Evolutionary conservation across 1,139 yeast genomes (phyloP).

Genomic region (Debaryomyces robertsiae): DNA sequence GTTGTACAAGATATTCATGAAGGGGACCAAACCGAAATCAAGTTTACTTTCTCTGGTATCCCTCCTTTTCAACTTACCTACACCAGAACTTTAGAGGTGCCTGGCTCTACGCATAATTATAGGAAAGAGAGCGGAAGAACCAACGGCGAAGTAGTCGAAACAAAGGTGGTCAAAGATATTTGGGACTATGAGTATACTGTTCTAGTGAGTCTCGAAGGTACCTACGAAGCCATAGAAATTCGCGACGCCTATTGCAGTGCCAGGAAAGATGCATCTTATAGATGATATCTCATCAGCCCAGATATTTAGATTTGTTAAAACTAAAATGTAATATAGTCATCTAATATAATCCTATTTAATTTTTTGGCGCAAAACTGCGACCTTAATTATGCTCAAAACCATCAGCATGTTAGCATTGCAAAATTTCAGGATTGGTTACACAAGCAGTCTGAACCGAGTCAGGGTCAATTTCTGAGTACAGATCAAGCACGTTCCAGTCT

Average conservation of each 20-base stretch:
- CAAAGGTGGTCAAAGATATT: conserved; percentile 72
- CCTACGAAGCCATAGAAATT: conserved; percentile 87
- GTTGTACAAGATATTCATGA: conserved; percentile 82
- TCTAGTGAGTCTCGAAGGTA: conserved; percentile 84
- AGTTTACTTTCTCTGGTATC: conserved; percentile 65
- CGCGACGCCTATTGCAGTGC: conserved; percentile 80
- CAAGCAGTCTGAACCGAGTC: conserved; percentile 27
- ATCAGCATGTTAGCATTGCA: conserved; percentile 19
- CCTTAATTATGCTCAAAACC: no score
- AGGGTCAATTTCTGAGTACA: conserved; percentile 17
- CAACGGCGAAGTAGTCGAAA: conserved; percentile 59
- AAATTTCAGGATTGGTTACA: conserved; percentile 25
- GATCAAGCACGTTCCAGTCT: conserved; percentile 22
- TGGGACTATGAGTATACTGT: conserved; percentile 68
- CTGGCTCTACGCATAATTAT: conserved; percentile 47
- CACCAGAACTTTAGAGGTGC: conserved; percentile 51
- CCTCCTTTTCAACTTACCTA: conserved; percentile 72
- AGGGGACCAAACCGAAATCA: conserved; percentile 80
- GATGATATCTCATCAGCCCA: no score
- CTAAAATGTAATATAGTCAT: conserved; percentile 5
- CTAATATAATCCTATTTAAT: no score
- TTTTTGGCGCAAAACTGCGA: no score
- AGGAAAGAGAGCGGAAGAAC: conserved; percentile 24
- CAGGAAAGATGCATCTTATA: conserved; percentile 22
- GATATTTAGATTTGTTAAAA: conserved; percentile 3